These are phyloP conservation scores for Cytospora piceae DNA, from an alignment of 2,329 filamentous ascomycete genomes.

Conservation along the genomic window DNA sequence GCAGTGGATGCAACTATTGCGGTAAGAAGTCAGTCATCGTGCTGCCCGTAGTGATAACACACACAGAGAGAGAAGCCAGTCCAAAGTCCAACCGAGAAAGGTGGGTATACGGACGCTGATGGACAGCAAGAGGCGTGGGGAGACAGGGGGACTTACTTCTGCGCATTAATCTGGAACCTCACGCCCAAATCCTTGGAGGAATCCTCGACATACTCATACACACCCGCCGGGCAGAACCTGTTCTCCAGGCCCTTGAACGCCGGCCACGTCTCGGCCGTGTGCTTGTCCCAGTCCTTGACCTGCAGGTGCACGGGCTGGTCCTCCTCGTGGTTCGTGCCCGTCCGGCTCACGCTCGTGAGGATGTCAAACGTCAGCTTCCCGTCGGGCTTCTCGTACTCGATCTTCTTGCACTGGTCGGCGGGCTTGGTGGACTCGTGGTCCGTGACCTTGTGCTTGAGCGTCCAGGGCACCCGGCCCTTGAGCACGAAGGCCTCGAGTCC, in stretches of 20 bases:
- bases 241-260: slow-evolving; percentile 92
- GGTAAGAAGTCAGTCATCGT: slow-evolving; percentile 35
- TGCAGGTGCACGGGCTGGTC: slow-evolving; percentile 96
- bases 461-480: slow-evolving; percentile 88
- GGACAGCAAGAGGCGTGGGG: slow-evolving; percentile 1
- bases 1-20: slow-evolving; percentile 88
- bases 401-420: slow-evolving; percentile 81
- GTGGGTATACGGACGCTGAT: neutral
- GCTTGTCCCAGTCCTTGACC: slow-evolving; percentile 92
- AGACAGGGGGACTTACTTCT: slow-evolving; percentile 72
- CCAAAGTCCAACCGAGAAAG: neutral
- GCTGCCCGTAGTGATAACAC: neutral
- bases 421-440: slow-evolving; percentile 80
- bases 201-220: slow-evolving; percentile 98
- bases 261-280: slow-evolving; percentile 82
- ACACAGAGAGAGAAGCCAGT: neutral
- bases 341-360: slow-evolving; percentile 89
- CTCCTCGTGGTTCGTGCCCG: slow-evolving; percentile 97
- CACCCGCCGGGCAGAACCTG: slow-evolving; percentile 93
- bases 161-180: slow-evolving; percentile 94
- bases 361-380: slow-evolving; percentile 96
- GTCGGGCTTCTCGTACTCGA: slow-evolving; percentile 96
- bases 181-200: slow-evolving; percentile 83
- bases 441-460: slow-evolving; percentile 77
- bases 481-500: slow-evolving; percentile 88